Conservation (phyloP, 345 rosid genomes). For the Lumnitzera littorea region DNA sequence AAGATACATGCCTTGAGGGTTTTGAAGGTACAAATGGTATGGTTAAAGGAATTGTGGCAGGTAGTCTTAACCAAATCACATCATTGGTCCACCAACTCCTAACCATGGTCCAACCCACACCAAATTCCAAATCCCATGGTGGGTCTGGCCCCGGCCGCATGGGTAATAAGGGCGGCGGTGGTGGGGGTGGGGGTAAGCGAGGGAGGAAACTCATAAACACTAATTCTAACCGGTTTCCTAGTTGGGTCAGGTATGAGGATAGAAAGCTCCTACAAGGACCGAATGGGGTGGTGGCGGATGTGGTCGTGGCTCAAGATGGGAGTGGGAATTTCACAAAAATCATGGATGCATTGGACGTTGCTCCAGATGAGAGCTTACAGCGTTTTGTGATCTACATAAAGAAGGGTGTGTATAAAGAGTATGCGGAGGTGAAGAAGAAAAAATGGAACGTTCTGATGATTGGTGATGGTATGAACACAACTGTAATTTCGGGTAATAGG, state of each 20-base stretch:
- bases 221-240: slow-evolving; percentile 29
- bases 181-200: too few species aligned
- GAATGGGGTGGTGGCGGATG: slow-evolving; percentile 34
- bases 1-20: slow-evolving; percentile 80
- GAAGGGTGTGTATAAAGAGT: slow-evolving; percentile 61
- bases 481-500: slow-evolving; percentile 59
- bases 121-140: slow-evolving; percentile 13
- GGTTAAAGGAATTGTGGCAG: slow-evolving; percentile 36
- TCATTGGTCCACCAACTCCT: slow-evolving; percentile 44
- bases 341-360: slow-evolving; percentile 59
- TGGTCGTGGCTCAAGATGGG: slow-evolving; percentile 69
- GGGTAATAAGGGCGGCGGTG: background rate
- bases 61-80: slow-evolving; percentile 45
- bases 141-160: background rate
- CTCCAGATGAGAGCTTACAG: slow-evolving; percentile 43
- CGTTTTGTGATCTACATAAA: slow-evolving; percentile 53
- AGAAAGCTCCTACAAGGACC: slow-evolving; percentile 32
- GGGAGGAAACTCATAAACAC: slow-evolving; percentile 4
- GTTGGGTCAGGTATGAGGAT: slow-evolving; percentile 53
- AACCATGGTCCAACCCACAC: slow-evolving; percentile 36
- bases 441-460: slow-evolving; percentile 77
- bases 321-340: slow-evolving; percentile 56
- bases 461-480: slow-evolving; percentile 63
- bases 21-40: slow-evolving; percentile 53
- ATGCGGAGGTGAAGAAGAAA: slow-evolving; percentile 73